Conservation (phyloP, 2,329 filamentous ascomycete genomes). For the Aureobasidium sp. region DNA sequence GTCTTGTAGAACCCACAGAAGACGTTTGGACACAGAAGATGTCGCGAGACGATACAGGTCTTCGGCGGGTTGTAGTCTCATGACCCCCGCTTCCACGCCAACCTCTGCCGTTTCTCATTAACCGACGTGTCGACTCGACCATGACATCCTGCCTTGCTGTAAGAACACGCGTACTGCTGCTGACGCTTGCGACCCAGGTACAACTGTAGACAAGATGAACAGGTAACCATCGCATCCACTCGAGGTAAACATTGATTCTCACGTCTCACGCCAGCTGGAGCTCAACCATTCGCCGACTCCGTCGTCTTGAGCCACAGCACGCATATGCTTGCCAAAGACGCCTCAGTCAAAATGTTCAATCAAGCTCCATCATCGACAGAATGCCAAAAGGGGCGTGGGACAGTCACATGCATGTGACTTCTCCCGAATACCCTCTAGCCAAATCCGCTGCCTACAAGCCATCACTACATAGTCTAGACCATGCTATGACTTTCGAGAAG, state of each 20-base stretch:
- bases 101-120: not conserved
- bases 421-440: constrained; percentile 47
- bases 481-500: constrained; percentile 37
- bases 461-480: constrained; percentile 41
- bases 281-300: not conserved
- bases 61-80: not conserved
- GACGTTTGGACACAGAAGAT: not conserved
- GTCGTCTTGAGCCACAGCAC: not conserved
- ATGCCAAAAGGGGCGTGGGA: constrained; percentile 50
- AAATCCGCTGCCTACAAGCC: constrained; percentile 47
- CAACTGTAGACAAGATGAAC: not conserved
- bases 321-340: not conserved
- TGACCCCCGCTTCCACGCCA: constrained; percentile 7
- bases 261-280: not conserved
- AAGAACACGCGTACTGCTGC: not conserved
- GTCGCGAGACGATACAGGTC: not conserved
- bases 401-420: constrained; percentile 58
- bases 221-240: not conserved
- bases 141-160: not conserved
- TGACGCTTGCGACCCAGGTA: too few species aligned
- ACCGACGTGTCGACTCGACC: not conserved
- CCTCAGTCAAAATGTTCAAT: not conserved
- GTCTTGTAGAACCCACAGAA: not conserved
- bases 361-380: constrained; percentile 18
- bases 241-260: not conserved